Conservation (phyloP, 2,329 filamentous ascomycete species). For the Sclerotinia minor region DNA sequence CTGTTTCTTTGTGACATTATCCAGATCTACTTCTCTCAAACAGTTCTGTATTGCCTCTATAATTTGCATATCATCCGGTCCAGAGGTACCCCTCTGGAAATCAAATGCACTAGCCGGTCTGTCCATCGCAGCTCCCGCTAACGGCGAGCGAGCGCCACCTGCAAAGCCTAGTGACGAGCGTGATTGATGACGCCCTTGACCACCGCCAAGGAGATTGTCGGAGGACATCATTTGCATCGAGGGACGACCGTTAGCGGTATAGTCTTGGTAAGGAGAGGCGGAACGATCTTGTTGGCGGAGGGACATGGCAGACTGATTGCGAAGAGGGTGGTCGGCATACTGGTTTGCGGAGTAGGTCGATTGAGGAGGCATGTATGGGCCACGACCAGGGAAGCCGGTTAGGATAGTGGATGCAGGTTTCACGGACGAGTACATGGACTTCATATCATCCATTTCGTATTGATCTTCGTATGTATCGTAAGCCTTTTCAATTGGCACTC, state of each 20-base stretch:
- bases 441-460: slow-evolving; percentile 98
- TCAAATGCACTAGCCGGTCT: slow-evolving; percentile 59
- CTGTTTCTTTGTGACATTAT: slow-evolving; percentile 99
- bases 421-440: slow-evolving; percentile 90
- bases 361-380: slow-evolving; percentile 75
- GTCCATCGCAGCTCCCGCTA: slow-evolving; percentile 44
- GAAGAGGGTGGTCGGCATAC: slow-evolving; percentile 51
- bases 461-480: slow-evolving; percentile 70
- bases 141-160: slow-evolving; percentile 50
- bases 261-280: slow-evolving; percentile 60
- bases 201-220: slow-evolving; percentile 42
- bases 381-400: slow-evolving; percentile 72
- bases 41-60: slow-evolving; percentile 81
- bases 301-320: slow-evolving; percentile 74
- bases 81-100: slow-evolving; percentile 57
- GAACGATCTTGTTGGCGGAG: slow-evolving; percentile 50
- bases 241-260: slow-evolving; percentile 55
- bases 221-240: slow-evolving; percentile 53
- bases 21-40: slow-evolving; percentile 84
- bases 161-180: slow-evolving; percentile 44
- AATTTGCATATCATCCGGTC: slow-evolving; percentile 78
- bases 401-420: slow-evolving; percentile 83
- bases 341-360: slow-evolving; percentile 59
- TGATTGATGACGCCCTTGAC: slow-evolving; percentile 45
- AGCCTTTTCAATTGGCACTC: slow-evolving; percentile 65